These are phyloP conservation scores for Pythium guiyangense DNA, from an alignment of 352 stramenopile genomes.

Conservation along the genomic window DNA sequence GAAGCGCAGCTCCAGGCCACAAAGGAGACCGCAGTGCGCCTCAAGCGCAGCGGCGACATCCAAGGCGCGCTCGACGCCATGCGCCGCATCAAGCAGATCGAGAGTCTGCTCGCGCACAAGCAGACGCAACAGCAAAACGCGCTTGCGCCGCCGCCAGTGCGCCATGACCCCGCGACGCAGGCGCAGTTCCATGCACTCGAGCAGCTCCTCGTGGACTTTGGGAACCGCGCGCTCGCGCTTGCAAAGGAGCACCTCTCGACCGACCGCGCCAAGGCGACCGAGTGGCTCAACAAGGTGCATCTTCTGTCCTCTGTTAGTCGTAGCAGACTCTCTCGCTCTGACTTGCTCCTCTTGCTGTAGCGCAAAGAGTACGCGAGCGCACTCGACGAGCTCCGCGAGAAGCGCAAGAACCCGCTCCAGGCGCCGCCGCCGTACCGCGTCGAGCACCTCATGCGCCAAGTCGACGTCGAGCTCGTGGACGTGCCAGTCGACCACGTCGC, in stretches of 20 bases:
- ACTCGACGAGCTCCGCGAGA: slow-evolving; percentile 45
- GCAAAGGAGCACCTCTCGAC: slow-evolving; percentile 46
- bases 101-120: slow-evolving; percentile 53
- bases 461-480: slow-evolving; percentile 40
- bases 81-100: slow-evolving; percentile 67
- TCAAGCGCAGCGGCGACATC: slow-evolving; percentile 61
- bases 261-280: slow-evolving; percentile 44
- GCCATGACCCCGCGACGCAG: slow-evolving; percentile 11
- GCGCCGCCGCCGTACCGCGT: slow-evolving; percentile 39
- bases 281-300: slow-evolving; percentile 55
- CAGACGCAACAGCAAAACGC: slow-evolving; percentile 7
- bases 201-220: slow-evolving; percentile 57
- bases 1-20: slow-evolving; percentile 34
- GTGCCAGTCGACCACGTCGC: slow-evolving; percentile 50
- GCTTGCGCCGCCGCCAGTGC: background rate
- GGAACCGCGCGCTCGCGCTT: slow-evolving; percentile 39
- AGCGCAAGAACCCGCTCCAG: slow-evolving; percentile 46
- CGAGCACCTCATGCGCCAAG: slow-evolving; percentile 25
- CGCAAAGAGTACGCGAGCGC: slow-evolving; percentile 54
- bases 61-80: slow-evolving; percentile 56
- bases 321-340: background rate
- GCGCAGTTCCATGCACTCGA: slow-evolving; percentile 59
- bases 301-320: background rate
- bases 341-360: slow-evolving; percentile 13
- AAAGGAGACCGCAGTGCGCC: slow-evolving; percentile 34